A percentile compares a stretch with the other conserved stretches of the same genome.
phyloP scores from a whole-genome alignment of 2,329 filamentous ascomycete species.

The Fusarium aywerte region DNA sequence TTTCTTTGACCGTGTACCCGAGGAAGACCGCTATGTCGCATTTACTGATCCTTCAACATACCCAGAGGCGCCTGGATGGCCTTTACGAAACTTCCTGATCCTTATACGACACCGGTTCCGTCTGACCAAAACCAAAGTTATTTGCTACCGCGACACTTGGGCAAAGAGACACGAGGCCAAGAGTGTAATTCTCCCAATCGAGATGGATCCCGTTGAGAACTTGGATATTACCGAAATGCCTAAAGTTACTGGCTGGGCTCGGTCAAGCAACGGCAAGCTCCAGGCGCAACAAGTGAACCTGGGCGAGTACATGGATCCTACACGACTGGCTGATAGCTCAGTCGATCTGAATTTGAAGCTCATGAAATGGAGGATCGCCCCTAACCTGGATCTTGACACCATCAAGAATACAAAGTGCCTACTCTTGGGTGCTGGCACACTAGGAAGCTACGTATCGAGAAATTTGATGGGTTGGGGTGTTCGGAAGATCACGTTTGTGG shows the following conservation, averaged over 20 bases:
- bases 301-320: constrained; percentile 92
- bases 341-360: constrained; percentile 97
- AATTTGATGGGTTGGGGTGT: constrained; percentile 97
- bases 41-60: constrained; percentile 97
- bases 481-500: constrained; percentile 92
- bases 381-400: constrained; percentile 83
- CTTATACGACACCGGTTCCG: constrained; percentile 85
- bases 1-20: constrained; percentile 80
- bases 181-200: constrained; percentile 79
- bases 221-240: constrained; percentile 70
- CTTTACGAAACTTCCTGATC: constrained; percentile 87
- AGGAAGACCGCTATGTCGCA: constrained; percentile 82
- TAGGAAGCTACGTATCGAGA: constrained; percentile 92
- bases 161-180: constrained; percentile 79
- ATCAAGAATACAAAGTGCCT: constrained; percentile 93
- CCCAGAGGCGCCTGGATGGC: constrained; percentile 87
- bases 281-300: constrained; percentile 82
- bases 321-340: constrained; percentile 87
- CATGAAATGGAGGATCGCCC: constrained; percentile 98
- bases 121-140: constrained; percentile 79
- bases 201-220: constrained; percentile 62
- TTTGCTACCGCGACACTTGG: constrained; percentile 91
- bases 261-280: constrained; percentile 81
- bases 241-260: constrained; percentile 95
- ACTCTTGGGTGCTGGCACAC: constrained; percentile 88